Evolutionary conservation across 2,329 filamentous ascomycete species (phyloP), one percentile per base, ranked within the genome.

Genomic region (Hypoxylon sp.): DNA sequence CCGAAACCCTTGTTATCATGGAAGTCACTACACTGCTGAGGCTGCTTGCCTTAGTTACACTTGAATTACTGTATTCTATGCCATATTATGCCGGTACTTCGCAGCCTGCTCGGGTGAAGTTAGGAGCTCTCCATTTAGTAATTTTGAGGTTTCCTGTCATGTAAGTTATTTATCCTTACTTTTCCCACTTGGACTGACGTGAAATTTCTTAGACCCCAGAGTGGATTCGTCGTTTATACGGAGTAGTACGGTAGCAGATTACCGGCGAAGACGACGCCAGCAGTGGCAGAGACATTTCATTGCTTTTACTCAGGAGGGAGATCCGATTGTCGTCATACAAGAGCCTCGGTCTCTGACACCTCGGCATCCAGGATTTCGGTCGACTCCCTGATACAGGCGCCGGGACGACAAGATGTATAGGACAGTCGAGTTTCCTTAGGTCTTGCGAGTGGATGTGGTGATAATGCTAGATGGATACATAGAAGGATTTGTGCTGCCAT

Each of bases 341-440:
- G 32, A 11, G 18, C 33, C 24, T 20, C 50, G 8, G 11, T 11
- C 44, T 5, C 24, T 11, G 12, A 24, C 12, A 20, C 12, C 4
- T 33, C 50, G 14, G 16, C 26, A 30, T 50, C 42, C 8, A 24
- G 42, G 28, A 18, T 50, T 30, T 55, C 58, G 20, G 20, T 50
- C 8, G 58, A 61, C 33, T 61, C 44, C n/a, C 32, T 61, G 18
- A n/a, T 54, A 33, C 58, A 54, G 26, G 12, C 7, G 2, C 24
- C 49, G 0, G 33, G 24, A 12, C 24, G 36, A 8, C 49, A 9
- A 1, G 9, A 54, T 12, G 49, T 26, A 26, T 28, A 38, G 18
- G 48, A 3, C 7, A 20, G 12, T 4, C 20, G 14, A 26, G 9
- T 22, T 20, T 11, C 12, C 48, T 28, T 18, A n/a, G 2, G 20